These are phyloP conservation scores for Malassezia brasiliensis DNA, from an alignment of 1,284 basidiomycete genomes.

Conservation along the genomic window DNA sequence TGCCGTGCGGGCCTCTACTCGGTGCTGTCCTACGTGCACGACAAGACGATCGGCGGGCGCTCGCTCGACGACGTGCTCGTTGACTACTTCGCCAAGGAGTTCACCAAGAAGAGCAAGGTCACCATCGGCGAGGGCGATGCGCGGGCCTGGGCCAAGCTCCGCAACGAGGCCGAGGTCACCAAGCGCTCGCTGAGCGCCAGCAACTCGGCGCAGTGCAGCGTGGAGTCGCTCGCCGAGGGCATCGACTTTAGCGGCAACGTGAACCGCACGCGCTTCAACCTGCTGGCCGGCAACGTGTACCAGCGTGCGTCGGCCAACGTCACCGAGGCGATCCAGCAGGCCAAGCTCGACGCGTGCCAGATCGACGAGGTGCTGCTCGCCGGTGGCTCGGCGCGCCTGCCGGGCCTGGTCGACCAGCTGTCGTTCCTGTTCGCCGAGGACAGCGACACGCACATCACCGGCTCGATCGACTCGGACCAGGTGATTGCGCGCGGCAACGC, in stretches of 20 bases:
- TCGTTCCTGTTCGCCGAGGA: constrained; percentile 62
- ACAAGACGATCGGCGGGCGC: constrained; percentile 55
- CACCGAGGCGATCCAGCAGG: constrained; percentile 57
- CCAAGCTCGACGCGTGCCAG: constrained; percentile 63
- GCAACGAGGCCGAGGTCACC: constrained; percentile 85
- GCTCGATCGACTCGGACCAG: constrained; percentile 71
- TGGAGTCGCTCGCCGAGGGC: constrained; percentile 91
- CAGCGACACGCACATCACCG: constrained; percentile 51
- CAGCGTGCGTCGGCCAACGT: constrained; percentile 60
- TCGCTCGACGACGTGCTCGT: constrained; percentile 72
- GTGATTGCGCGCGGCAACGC: constrained; percentile 81
- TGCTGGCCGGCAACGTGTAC: constrained; percentile 70
- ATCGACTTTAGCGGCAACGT: constrained; percentile 83
- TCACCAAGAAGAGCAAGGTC: constrained; percentile 89
- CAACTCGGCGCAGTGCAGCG: constrained; percentile 72
- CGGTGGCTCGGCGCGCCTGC: constrained; percentile 75
- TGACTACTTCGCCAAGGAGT: constrained; percentile 88
- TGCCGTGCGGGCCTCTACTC: constrained; percentile 55
- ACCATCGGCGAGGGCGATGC: constrained; percentile 55
- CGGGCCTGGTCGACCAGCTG: constrained; percentile 70
- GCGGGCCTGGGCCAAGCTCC: constrained; percentile 84
- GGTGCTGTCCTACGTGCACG: constrained; percentile 52
- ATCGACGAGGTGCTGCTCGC: constrained; percentile 76
- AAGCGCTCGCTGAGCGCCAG: constrained; percentile 86
- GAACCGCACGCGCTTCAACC: constrained; percentile 86